Evolutionary conservation across 306 rosid genomes (phyloP), one percentile per base, ranked within the genome.

Genomic region (Vigna unguiculata): DNA sequence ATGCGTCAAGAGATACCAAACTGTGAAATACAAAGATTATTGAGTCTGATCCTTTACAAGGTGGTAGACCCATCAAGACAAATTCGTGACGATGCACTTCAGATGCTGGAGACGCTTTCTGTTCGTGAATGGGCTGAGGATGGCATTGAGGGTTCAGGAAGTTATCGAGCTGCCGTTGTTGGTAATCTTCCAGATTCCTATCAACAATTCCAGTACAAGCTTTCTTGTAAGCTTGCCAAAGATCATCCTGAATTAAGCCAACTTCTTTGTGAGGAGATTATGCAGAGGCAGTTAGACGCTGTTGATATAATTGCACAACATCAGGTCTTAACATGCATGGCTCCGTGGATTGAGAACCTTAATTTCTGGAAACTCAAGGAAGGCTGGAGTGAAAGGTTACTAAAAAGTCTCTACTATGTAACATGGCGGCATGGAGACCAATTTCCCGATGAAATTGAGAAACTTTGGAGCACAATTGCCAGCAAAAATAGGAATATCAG

Each of bases 181-280:
- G 99, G 99, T 74, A 96, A 96, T 81, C 99, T 96, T 78, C 99
- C 99, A 60, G 99, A 96, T 87, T 96, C 99, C 14, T 96, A 96
- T 82, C 99, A 96, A 81, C 99, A 96, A 80, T 96, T 96, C 78
- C 99, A 96, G 65, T 96, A 91, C 86, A 96, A 96, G 91, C 98
- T 96, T 82, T 96, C 99, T 32, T 92, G 96, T 85, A 96, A 96
- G 83, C 99, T 96, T 79, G 99, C 99, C 63, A 96, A 96, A 91
- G 98, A 93, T 86, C 99, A 93, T 82, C 99, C 99, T 30, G 97
- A 90, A 75, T 84, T 96, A 85, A 96, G 99, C 85, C 98, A 96
- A 87, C 98, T 89, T 71, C 98, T 96, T 13, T 96, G 99, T 19
- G 99, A 96, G 87, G 99, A 96, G 87, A 96, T 96, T 63, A 96